Evolutionary conservation across 306 rosid genomes (phyloP).

Genomic region (Alnus glutinosa): DNA sequence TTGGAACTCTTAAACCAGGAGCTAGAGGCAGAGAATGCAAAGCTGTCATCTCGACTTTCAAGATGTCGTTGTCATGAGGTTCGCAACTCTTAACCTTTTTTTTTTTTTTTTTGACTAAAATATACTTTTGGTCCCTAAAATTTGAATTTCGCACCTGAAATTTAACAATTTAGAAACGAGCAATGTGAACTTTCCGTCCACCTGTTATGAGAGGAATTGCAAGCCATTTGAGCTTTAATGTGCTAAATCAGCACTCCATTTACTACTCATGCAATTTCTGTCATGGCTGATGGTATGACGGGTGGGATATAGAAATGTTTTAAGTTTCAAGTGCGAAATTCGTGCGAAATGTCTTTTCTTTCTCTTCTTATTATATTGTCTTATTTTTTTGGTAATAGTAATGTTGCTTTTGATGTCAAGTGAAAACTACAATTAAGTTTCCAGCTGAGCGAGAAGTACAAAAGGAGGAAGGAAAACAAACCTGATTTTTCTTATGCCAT

Average conservation of each 20-base stretch:
- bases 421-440: not conserved
- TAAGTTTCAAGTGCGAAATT: too few species aligned
- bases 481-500: not conserved
- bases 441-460: not conserved
- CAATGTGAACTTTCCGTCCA: not conserved
- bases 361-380: not conserved
- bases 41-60: constrained; percentile 59
- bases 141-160: not conserved
- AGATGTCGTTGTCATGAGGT: constrained; percentile 55
- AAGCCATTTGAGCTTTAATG: not conserved
- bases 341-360: not conserved
- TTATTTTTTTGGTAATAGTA: not conserved
- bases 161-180: not conserved
- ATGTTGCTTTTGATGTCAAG: not conserved
- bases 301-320: too few species aligned
- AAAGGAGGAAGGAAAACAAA: not conserved
- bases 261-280: too few species aligned
- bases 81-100: constrained; percentile 16
- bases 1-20: constrained; percentile 43
- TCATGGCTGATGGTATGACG: too few species aligned
- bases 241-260: not conserved
- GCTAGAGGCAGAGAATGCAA: constrained; percentile 63
- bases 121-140: constrained; percentile 11
- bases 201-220: not conserved
- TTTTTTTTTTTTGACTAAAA: constrained; percentile 15